A percentile compares a stretch with the other conserved stretches of the same genome.
Evolutionary conservation across 2,329 filamentous ascomycete genomes (phyloP).

Genomic region (Gaeumannomyces tritici): DNA sequence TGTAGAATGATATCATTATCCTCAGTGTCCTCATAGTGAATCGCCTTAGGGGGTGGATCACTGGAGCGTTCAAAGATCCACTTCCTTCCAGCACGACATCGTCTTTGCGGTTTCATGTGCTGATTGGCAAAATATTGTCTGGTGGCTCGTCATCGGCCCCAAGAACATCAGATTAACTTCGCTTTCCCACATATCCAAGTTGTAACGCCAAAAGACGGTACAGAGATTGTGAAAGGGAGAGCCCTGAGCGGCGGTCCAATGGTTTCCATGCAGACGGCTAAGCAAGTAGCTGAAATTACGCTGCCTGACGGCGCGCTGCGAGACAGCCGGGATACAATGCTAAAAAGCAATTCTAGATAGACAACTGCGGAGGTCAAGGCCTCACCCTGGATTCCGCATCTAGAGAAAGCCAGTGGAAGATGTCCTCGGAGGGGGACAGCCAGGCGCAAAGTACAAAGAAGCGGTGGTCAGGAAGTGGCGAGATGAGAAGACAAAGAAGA

Average conservation of each 20-base stretch:
- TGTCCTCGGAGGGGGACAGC: not conserved
- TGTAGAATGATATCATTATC: no score
- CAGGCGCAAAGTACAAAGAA: not conserved
- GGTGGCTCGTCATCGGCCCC: no score
- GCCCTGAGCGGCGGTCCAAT: not conserved
- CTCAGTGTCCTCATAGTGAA: no score
- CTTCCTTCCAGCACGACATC: no score
- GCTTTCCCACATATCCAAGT: no score
- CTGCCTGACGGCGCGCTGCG: no score
- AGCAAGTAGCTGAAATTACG: not conserved
- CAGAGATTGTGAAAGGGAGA: not conserved
- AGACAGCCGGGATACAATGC: not conserved
- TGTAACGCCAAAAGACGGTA: not conserved
- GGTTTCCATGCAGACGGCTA: not conserved
- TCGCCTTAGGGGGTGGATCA: no score
- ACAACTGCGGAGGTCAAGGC: not conserved
- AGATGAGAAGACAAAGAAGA: not conserved
- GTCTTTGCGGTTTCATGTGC: no score
- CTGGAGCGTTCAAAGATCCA: no score
- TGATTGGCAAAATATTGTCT: no score
- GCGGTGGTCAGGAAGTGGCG: not conserved
- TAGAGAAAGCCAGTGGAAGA: not conserved
- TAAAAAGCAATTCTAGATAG: not conserved
- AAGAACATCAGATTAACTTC: no score
- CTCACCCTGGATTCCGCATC: not conserved